These are phyloP conservation scores for Aspergillus bertholletiae DNA, from an alignment of 495 filamentous ascomycete species.

Conservation along the genomic window DNA sequence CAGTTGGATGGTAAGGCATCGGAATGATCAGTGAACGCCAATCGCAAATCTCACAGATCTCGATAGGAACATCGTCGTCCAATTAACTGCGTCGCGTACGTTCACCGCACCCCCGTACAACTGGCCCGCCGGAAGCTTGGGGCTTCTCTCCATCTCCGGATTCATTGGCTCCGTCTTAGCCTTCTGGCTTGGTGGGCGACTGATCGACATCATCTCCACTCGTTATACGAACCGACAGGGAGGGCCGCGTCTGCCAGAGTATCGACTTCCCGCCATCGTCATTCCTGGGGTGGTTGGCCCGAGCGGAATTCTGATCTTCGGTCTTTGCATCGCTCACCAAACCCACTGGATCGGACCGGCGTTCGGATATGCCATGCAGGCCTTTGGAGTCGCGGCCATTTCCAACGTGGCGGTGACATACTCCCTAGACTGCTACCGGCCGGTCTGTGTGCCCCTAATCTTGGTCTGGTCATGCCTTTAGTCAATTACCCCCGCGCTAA, in stretches of 20 bases:
- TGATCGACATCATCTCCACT: slow-evolving; percentile 31
- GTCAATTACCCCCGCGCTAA: not conserved
- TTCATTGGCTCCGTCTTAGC: slow-evolving; percentile 29
- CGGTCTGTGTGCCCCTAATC: slow-evolving; percentile 10
- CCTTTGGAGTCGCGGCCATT: slow-evolving; percentile 30
- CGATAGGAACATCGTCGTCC: slow-evolving; percentile 33
- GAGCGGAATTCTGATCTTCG: slow-evolving; percentile 27
- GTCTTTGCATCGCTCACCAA: slow-evolving; percentile 24
- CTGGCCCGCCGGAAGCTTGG: slow-evolving; percentile 23
- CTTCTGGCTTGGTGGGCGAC: slow-evolving; percentile 28
- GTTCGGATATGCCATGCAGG: slow-evolving; percentile 34
- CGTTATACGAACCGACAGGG: slow-evolving; percentile 22
- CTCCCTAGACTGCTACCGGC: slow-evolving; percentile 28
- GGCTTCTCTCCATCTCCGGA: slow-evolving; percentile 26
- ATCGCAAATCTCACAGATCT: not conserved
- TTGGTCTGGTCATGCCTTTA: not conserved
- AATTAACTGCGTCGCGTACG: slow-evolving; percentile 25
- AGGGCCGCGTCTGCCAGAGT: slow-evolving; percentile 25
- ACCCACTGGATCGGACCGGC: slow-evolving; percentile 30
- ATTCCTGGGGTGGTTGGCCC: slow-evolving; percentile 28
- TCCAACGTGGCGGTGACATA: slow-evolving; percentile 35
- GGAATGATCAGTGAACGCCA: not conserved
- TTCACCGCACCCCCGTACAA: slow-evolving; percentile 30
- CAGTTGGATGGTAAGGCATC: slow-evolving; percentile 23
- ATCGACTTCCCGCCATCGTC: slow-evolving; percentile 25